A percentile compares a stretch with the other conserved stretches of the same genome.
Evolutionary conservation across 78 protist genomes (phyloP).

Genomic region (Cyanophora paradoxa): DNA sequence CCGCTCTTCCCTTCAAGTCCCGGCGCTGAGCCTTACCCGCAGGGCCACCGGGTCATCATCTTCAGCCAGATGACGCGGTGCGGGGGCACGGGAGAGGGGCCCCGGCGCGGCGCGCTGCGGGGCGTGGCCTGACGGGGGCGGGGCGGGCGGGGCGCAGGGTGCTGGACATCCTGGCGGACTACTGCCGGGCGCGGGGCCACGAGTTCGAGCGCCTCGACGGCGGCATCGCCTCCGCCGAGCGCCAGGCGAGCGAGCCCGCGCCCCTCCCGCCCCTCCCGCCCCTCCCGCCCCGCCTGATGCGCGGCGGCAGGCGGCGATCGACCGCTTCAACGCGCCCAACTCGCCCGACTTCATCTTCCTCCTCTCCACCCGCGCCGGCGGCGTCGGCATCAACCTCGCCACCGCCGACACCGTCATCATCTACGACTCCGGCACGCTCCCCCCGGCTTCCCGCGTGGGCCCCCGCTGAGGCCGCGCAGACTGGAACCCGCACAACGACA

Average conservation of each 20-base stretch:
- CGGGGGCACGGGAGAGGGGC: no score
- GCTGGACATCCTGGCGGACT: conserved; percentile 29
- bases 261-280: no score
- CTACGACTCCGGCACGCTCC: no score
- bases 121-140: no score
- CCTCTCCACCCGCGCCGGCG: conserved; percentile 37
- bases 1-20: no score
- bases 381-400: conserved; percentile 41
- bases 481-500: conserved; percentile 62
- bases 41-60: conserved; percentile 30
- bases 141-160: no score
- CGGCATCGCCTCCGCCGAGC: neutral
- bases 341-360: conserved; percentile 34
- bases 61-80: conserved; percentile 30
- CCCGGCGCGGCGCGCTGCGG: no score
- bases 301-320: conserved; percentile 54
- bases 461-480: no score
- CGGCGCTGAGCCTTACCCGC: no score
- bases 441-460: conserved; percentile 25
- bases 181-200: neutral
- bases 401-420: conserved; percentile 51
- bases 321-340: conserved; percentile 71
- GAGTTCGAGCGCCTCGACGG: conserved; percentile 12
- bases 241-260: neutral
- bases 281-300: neutral